These are phyloP conservation scores for Phialophora macrospora DNA, from an alignment of 2,329 filamentous ascomycete genomes.

Conservation along the genomic window DNA sequence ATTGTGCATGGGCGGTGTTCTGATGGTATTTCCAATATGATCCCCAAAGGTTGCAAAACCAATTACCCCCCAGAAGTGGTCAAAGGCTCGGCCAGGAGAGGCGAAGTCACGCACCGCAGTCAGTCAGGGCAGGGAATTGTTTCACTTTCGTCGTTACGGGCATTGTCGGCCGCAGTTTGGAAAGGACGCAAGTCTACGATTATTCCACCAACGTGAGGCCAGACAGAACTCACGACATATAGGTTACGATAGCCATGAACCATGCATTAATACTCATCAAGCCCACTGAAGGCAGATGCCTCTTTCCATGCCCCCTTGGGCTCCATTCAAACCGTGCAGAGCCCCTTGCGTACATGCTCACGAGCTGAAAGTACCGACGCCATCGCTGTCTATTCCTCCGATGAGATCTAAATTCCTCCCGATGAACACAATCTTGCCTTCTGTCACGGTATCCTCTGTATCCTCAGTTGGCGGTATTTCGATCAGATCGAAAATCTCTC, in stretches of 20 bases:
- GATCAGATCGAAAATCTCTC: slow-evolving; percentile 90
- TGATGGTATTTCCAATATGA: not conserved
- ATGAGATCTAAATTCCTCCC: slow-evolving; percentile 48
- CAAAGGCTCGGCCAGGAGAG: not conserved
- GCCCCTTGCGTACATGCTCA: not conserved
- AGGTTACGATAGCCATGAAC: slow-evolving; percentile 8
- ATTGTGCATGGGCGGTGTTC: slow-evolving; percentile 5
- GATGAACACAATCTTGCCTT: slow-evolving; percentile 54
- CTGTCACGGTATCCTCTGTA: not conserved
- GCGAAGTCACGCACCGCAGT: not conserved
- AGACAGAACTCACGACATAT: slow-evolving; percentile 12
- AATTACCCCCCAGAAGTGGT: slow-evolving; percentile 1
- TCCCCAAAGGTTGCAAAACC: slow-evolving; percentile 10
- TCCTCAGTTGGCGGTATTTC: slow-evolving; percentile 53
- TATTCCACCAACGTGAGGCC: slow-evolving; percentile 8
- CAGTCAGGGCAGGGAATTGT: not conserved
- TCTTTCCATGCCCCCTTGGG: not conserved
- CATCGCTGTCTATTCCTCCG: slow-evolving; percentile 6
- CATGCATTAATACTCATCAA: slow-evolving; percentile 2
- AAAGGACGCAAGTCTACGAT: not conserved
- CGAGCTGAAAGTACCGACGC: not conserved
- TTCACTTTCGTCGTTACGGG: not conserved
- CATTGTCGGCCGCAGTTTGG: not conserved
- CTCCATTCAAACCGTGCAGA: not conserved
- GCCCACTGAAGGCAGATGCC: not conserved